Base-by-base conservation (phyloP, 768 basidiomycete genomes). In the Trametes coccinea region DNA sequence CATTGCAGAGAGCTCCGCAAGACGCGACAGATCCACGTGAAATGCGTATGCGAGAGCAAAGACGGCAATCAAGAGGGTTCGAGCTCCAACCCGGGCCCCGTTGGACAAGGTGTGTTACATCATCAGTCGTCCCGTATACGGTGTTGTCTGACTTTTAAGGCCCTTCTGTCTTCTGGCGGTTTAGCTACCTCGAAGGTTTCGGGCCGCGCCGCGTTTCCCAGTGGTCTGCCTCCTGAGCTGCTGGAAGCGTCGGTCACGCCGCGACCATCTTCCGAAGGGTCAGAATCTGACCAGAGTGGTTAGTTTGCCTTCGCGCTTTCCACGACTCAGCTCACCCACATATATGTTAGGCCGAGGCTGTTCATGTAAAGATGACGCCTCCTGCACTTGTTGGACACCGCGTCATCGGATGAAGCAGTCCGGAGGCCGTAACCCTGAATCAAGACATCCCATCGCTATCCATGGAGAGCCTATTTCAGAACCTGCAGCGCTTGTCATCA, bases 181-280 rank as follows among this genome's bases (percentile, higher is more conserved):
- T 41, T 51, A 88, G 88, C 82, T 69, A 77, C 75, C 66, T 82
- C 79, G 63, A 84, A 84, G 78, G 78, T 86, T 70, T 81, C 84
- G 69, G 82, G 83, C 69, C 77, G 82, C 78, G 88, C 90, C 81
- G 81, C 90, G 79, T 92, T 90, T 79, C 90, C 90, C 63, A 78
- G 87, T 69, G 90, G 90, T 76, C 80, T 92, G 43, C 87, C 88
- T 16, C 79, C 83, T 73, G 82, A 58, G 53, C 62, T 83, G 74
- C 79, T 88, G 77, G 86, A 82, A 80, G 81, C 85, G 79, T 83
- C 80, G 80, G 80, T 82, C 71, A 79, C 80, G 62, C 70, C 75
- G 65, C 78, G 78, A 64, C 65, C 69, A 51, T 69, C 73, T 27
- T 78, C 80, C 53, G 85, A 87, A 66, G 78, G 80, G 65, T 78